phyloP scores from a whole-genome alignment of 805 yeast species.

The Lipomyces mesembrius region DNA sequence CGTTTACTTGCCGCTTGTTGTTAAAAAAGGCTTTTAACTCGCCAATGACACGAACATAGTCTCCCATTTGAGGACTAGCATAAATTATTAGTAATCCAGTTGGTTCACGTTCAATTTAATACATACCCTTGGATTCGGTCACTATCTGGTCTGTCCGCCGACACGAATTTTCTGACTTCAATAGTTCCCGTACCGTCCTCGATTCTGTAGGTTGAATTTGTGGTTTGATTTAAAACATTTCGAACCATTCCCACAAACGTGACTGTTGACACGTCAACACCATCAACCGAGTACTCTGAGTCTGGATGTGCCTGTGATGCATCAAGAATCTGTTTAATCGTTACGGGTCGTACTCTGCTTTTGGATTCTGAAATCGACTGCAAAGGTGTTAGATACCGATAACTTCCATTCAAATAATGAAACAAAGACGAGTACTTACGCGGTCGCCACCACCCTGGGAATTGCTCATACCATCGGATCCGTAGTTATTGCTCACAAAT shows the following conservation, averaged over 20 bases:
- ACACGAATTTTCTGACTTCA: conserved; percentile 59
- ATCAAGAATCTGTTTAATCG: conserved; percentile 64
- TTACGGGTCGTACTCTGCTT: conserved; percentile 54
- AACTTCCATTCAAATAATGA: background rate
- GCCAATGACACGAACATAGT: conserved; percentile 58
- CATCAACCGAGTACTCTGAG: conserved; percentile 58
- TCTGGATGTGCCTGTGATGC: conserved; percentile 59
- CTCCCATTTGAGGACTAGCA: conserved; percentile 39
- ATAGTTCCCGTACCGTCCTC: conserved; percentile 72
- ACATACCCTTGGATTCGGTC: background rate
- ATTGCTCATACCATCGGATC: conserved; percentile 15
- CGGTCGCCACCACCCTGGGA: conserved; percentile 29
- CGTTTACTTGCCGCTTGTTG: conserved; percentile 56
- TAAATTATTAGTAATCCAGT: background rate
- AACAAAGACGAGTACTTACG: conserved; percentile 11
- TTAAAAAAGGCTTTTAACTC: conserved; percentile 53
- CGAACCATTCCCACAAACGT: conserved; percentile 63
- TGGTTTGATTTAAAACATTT: conserved; percentile 52
- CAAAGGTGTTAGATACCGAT: background rate
- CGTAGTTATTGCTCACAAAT: conserved; percentile 18
- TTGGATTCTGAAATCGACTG: conserved; percentile 29
- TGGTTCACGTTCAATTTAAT: background rate
- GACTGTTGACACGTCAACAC: conserved; percentile 49
- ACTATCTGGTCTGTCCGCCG: conserved; percentile 43
- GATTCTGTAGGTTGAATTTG: conserved; percentile 54